Base-by-base conservation (phyloP, 2,329 filamentous ascomycete species). In the Camptophora hylomeconis region DNA sequence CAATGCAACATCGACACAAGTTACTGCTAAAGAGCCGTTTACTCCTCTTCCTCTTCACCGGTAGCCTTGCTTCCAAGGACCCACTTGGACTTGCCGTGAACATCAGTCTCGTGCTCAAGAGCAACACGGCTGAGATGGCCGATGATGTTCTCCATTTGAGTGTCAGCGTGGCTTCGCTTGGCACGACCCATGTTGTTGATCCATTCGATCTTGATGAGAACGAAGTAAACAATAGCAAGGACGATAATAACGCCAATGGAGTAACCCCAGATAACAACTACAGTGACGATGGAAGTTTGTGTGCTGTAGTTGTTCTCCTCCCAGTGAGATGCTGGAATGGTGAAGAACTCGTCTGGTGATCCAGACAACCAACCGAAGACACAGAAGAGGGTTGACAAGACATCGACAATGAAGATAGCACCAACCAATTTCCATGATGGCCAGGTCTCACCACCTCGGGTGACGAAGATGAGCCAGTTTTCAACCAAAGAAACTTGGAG, bases 391-490 rank as follows among this genome's bases (percentile, higher is more conserved):
- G 77, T 81, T 20, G 78, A 72, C 16, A 82, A 55, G 28, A 71
- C 67, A 52, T 82, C 78, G 48, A 83, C 78, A 51, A 69, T 63
- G 42, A 78, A 60, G 52, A 82, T 82, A 44, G 78, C 78, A 39
- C 60, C 62, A 37, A 82, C 65, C 30, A 83, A 63, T 57, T 82
- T 76, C 72, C 74, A 80, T 2, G 75, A 80, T 35, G 78, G 78
- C 63, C 69, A 76, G 16, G 78, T 82, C 56, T 73, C 66, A 44
- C 69, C 73, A 50, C 78, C 82, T 72, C 83, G 83, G 47, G 83
- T 92, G 61, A 92, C 87, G 70, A 92, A 92, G 63, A 92, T 92
- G 35, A 92, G 72, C 83, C 83, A 92, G 68, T 92, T 92, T 72
- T 92, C 82, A 46, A 83, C 86, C 37, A 92, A 72, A 12, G 81